phyloP scores from a whole-genome alignment of 768 basidiomycete genomes.

The Chalciporus piperatus region DNA sequence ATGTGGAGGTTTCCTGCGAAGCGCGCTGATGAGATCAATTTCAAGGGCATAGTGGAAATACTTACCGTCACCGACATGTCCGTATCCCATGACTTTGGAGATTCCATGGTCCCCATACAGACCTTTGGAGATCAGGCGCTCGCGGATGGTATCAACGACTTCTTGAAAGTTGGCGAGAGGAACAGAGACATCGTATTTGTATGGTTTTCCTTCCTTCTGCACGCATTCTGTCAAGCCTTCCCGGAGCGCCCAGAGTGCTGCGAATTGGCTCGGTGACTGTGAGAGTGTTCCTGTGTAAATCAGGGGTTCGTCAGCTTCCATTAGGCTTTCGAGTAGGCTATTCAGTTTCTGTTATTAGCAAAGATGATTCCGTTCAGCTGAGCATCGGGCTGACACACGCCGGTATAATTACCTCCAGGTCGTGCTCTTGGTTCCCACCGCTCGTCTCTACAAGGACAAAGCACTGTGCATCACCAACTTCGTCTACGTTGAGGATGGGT shows the following conservation, averaged over 20 bases:
- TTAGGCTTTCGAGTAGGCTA: slow-evolving; percentile 69
- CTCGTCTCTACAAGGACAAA: slow-evolving; percentile 95
- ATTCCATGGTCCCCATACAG: slow-evolving; percentile 72
- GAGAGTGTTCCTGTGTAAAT: slow-evolving; percentile 91
- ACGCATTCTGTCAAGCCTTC: slow-evolving; percentile 92
- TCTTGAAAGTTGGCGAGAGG: slow-evolving; percentile 84
- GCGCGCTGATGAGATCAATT: not conserved
- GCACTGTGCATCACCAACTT: slow-evolving; percentile 75
- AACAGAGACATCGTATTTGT: slow-evolving; percentile 96
- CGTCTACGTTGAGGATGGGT: slow-evolving; percentile 68
- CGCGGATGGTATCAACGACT: slow-evolving; percentile 78
- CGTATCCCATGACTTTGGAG: slow-evolving; percentile 87
- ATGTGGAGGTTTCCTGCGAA: slow-evolving; percentile 84
- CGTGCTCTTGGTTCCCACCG: slow-evolving; percentile 89
- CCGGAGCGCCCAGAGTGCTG: slow-evolving; percentile 86
- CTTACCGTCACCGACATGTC: slow-evolving; percentile 95
- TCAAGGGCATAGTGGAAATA: slow-evolving; percentile 3
- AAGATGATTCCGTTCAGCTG: slow-evolving; percentile 6
- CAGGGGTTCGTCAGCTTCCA: slow-evolving; percentile 69
- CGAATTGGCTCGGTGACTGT: slow-evolving; percentile 86
- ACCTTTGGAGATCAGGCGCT: slow-evolving; percentile 65
- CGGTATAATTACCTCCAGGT: slow-evolving; percentile 68
- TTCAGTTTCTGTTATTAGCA: slow-evolving; percentile 71
- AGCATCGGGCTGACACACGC: slow-evolving; percentile 4
- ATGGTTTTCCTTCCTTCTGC: slow-evolving; percentile 90